Conservation (phyloP, 306 rosid species). For the Fragaria ananassa region DNA sequence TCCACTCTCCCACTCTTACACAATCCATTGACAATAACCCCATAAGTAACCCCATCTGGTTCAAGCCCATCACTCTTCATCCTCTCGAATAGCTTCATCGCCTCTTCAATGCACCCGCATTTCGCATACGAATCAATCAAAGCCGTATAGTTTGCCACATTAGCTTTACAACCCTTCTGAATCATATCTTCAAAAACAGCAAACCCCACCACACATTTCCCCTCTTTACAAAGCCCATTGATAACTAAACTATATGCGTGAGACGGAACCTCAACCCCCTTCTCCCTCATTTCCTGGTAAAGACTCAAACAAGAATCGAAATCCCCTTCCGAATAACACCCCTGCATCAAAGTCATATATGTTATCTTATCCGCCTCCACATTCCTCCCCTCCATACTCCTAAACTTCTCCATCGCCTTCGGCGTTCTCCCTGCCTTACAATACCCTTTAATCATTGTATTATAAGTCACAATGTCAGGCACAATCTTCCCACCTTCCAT, state of each 20-base stretch:
- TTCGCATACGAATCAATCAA: conserved; percentile 69
- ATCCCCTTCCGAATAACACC: conserved; percentile 56
- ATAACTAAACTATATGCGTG: conserved; percentile 70
- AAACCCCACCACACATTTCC: conserved; percentile 62
- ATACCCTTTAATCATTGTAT: conserved; percentile 75
- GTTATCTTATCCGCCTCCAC: conserved; percentile 72
- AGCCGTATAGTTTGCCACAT: conserved; percentile 71
- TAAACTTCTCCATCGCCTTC: conserved; percentile 50
- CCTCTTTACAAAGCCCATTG: conserved; percentile 61
- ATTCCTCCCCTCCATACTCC: conserved; percentile 53
- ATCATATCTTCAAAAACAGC: conserved; percentile 59
- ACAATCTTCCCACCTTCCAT: conserved; percentile 55
- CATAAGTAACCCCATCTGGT: conserved; percentile 80
- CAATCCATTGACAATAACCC: conserved; percentile 74
- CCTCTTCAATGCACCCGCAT: conserved; percentile 56
- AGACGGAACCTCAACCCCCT: conserved; percentile 49
- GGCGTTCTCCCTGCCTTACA: conserved; percentile 59
- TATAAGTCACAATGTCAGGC: conserved; percentile 69
- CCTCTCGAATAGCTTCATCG: conserved; percentile 61
- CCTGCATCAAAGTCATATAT: conserved; percentile 70
- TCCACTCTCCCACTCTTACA: conserved; percentile 77
- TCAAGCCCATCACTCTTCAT: conserved; percentile 58
- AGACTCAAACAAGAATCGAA: conserved; percentile 65
- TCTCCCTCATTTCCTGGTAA: conserved; percentile 81
- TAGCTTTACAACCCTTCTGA: conserved; percentile 50